Evolutionary conservation across 257 asterid genomes (phyloP).

Genomic region (Solanum chmielewskii): DNA sequence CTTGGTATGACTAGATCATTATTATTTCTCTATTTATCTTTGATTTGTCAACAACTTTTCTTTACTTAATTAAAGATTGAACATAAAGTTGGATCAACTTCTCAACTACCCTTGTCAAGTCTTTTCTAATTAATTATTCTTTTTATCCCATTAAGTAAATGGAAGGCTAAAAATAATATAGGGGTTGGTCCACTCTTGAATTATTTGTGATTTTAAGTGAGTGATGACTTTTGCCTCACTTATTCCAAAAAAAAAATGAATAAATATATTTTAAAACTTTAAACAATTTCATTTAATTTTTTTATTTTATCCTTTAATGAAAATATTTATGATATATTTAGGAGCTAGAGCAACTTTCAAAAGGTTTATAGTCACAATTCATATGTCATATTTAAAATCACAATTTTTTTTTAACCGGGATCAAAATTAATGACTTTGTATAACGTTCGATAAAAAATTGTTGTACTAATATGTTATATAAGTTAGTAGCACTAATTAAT

Average conservation of each 20-base stretch:
- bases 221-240: background rate
- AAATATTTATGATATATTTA: background rate
- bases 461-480: background rate
- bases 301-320: too few relatives aligned
- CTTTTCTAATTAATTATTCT: background rate
- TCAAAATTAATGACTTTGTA: background rate
- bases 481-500: background rate
- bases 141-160: background rate
- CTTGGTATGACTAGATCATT: background rate
- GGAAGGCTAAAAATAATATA: background rate
- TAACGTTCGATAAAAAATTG: background rate
- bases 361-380: background rate
- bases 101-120: background rate
- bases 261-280: background rate
- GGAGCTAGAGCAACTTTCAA: background rate
- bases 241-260: background rate
- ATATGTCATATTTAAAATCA: background rate
- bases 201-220: background rate
- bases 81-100: background rate
- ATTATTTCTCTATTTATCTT: background rate
- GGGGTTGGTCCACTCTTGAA: background rate
- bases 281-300: background rate
- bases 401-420: background rate
- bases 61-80: background rate
- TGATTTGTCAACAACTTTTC: background rate